Evolutionary conservation across 23 red algal species (phyloP).

Genomic region (Gracilaria vermiculophylla): DNA sequence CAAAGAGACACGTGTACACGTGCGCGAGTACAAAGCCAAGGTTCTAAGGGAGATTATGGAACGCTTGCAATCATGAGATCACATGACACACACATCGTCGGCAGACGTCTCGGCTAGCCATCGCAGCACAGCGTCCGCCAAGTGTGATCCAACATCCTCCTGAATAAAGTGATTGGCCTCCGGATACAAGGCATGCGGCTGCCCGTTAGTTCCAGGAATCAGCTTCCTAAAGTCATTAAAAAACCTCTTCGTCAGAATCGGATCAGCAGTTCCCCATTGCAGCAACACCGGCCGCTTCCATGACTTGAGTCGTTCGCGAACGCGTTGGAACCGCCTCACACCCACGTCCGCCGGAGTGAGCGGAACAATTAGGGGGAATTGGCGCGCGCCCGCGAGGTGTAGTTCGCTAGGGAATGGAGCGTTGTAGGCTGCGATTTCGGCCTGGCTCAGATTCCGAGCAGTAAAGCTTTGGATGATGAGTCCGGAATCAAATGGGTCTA

Average conservation of each 20-base stretch:
- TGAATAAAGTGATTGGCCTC: constrained; percentile 1
- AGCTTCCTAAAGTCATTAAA: background rate
- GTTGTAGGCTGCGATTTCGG: constrained; percentile 9
- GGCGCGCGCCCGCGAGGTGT: background rate
- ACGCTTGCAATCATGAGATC: no score
- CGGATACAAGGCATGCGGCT: background rate
- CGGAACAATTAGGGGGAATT: constrained; percentile 9
- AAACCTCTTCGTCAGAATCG: constrained; percentile 9
- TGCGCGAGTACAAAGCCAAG: no score
- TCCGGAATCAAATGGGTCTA: background rate
- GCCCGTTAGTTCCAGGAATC: constrained; percentile 11
- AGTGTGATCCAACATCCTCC: background rate
- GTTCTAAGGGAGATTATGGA: no score
- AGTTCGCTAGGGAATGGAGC: constrained; percentile 7
- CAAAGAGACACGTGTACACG: no score
- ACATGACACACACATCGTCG: background rate
- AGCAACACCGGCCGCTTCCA: background rate
- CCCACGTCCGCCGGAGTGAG: constrained; percentile 3
- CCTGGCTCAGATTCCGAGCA: background rate
- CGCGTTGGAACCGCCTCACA: background rate
- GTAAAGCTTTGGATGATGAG: background rate
- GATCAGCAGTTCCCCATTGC: background rate
- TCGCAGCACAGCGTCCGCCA: background rate
- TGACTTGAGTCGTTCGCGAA: background rate
- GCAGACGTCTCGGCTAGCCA: background rate